Conservation (phyloP, 2,329 filamentous ascomycete genomes). For the Chaetomiaceae sp. region DNA sequence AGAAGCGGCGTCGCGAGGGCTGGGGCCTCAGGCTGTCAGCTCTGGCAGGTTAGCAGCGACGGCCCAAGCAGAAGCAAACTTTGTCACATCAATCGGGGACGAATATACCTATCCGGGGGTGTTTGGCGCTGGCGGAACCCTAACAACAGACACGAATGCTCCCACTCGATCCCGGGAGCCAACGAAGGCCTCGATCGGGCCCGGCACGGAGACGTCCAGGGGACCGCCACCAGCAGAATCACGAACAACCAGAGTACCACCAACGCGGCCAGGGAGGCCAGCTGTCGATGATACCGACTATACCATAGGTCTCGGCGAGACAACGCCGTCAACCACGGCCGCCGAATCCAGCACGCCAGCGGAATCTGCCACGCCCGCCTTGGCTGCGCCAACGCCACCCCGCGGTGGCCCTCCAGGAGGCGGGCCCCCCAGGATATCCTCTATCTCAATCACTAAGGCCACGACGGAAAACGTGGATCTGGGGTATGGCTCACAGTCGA, state of each 20-base stretch:
- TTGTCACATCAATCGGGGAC: not conserved
- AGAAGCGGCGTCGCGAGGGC: not conserved
- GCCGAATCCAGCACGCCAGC: not conserved
- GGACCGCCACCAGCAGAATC: slow-evolving; percentile 20
- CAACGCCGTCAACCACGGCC: not conserved
- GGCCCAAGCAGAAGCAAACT: not conserved
- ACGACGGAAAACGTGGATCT: slow-evolving; percentile 13
- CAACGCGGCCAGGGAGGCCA: not conserved
- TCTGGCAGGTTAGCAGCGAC: not conserved
- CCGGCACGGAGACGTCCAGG: slow-evolving; percentile 6
- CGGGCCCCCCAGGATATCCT: not conserved
- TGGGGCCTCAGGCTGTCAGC: not conserved
- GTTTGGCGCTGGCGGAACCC: slow-evolving; percentile 15
- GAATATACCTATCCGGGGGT: slow-evolving; percentile 19
- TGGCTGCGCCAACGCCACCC: not conserved
- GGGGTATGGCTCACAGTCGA: slow-evolving; percentile 2
- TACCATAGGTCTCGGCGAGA: not conserved
- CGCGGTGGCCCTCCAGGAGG: slow-evolving; percentile 4
- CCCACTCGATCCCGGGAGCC: slow-evolving; percentile 18
- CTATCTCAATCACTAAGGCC: not conserved
- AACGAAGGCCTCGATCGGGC: slow-evolving; percentile 14
- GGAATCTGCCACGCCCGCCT: too few relatives aligned
- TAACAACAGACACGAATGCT: slow-evolving; percentile 22
- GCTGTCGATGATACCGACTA: not conserved
- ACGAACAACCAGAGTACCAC: not conserved